phyloP scores from a whole-genome alignment of 208 protist species.

The Leishmania arabica region DNA sequence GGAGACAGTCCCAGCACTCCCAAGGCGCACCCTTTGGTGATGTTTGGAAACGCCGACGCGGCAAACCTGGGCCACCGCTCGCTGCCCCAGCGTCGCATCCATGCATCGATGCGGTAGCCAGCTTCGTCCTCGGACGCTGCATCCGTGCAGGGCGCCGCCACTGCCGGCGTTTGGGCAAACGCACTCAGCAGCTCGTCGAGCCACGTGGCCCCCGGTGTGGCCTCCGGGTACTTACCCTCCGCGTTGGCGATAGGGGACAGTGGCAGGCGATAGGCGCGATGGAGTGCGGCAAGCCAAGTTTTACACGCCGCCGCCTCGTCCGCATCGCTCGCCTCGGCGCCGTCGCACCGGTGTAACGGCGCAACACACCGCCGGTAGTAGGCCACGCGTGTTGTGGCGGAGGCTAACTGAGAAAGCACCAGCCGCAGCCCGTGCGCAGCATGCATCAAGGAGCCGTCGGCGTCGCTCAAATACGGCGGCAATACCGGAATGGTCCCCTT shows the following conservation, averaged over 20 bases:
- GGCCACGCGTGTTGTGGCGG: conserved; percentile 10
- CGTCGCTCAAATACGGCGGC: conserved; percentile 12
- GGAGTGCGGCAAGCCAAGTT: conserved; percentile 39
- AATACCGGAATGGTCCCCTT: conserved; percentile 6
- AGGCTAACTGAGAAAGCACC: conserved; percentile 10
- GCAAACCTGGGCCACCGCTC: conserved; percentile 22
- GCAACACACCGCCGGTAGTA: conserved; percentile 20
- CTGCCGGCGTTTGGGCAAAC: conserved; percentile 26
- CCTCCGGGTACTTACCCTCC: conserved; percentile 59
- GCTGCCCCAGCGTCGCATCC: conserved; percentile 28
- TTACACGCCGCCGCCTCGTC: conserved; percentile 32
- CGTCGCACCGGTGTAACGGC: background rate
- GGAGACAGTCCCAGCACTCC: conserved; percentile 26
- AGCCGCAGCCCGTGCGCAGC: conserved; percentile 17
- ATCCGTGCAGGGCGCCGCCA: background rate
- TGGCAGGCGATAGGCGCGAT: conserved; percentile 56
- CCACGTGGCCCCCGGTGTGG: conserved; percentile 37
- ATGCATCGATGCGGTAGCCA: conserved; percentile 12
- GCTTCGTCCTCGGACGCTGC: background rate
- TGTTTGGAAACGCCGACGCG: conserved; percentile 18
- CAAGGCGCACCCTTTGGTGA: conserved; percentile 16
- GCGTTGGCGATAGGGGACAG: conserved; percentile 68
- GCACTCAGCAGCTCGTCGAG: conserved; percentile 44
- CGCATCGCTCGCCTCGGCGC: conserved; percentile 1
- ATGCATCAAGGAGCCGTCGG: background rate